Conservation (phyloP, 306 rosid species). For the Vigna angularis region DNA sequence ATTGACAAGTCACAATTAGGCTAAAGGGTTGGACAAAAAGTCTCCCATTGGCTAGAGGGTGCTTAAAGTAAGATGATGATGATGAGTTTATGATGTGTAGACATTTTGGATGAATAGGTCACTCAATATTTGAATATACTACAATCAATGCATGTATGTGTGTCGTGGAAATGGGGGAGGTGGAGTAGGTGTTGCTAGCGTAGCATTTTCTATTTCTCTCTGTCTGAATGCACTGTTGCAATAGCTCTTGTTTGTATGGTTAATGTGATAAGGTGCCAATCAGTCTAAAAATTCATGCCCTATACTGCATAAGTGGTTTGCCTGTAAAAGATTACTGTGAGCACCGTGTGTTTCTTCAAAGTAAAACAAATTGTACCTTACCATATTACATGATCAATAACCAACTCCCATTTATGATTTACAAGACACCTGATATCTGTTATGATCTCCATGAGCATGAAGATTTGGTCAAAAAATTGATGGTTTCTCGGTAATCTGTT, state of each 20-base stretch:
- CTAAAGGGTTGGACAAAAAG: background rate
- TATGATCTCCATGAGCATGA: background rate
- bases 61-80: background rate
- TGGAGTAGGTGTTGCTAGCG: background rate
- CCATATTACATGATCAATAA: slow-evolving; percentile 9
- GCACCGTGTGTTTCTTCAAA: background rate
- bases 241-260: background rate
- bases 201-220: background rate
- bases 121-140: background rate
- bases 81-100: background rate
- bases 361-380: background rate
- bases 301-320: background rate
- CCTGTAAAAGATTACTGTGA: background rate
- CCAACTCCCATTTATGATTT: background rate
- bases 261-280: background rate
- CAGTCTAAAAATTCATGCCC: too few species aligned
- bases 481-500: background rate
- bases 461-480: slow-evolving; percentile 4
- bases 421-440: background rate
- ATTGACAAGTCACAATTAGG: background rate
- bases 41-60: background rate
- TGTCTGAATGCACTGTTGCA: background rate
- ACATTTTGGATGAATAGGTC: background rate
- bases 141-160: background rate
- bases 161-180: background rate